phyloP scores from a whole-genome alignment of 176 grass and related monocot genomes.

The Aegilops tauschii region DNA sequence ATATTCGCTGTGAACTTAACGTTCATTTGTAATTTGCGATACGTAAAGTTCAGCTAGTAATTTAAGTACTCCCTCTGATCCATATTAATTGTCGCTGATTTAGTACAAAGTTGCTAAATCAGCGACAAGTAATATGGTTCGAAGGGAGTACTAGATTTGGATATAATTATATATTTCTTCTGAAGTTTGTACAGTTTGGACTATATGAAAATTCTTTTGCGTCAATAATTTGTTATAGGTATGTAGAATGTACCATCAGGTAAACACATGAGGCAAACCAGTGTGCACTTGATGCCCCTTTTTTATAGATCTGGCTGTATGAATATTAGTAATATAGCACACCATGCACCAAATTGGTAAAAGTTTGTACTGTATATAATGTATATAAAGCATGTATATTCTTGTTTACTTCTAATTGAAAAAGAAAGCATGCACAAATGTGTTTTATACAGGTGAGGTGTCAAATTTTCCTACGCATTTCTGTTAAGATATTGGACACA shows the following conservation, averaged over 20 bases:
- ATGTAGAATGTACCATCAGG: neutral
- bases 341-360: neutral
- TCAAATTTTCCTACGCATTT: neutral
- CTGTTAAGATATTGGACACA: neutral
- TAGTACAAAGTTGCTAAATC: too few species aligned
- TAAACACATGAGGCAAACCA: neutral
- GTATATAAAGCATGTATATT: neutral
- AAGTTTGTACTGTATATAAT: neutral
- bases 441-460: neutral
- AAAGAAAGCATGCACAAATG: neutral
- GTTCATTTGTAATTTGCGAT: conserved; percentile 6
- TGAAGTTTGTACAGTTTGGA: neutral
- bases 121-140: too few species aligned
- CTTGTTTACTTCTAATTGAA: conserved; percentile 12
- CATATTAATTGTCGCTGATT: too few species aligned
- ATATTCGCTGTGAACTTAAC: neutral
- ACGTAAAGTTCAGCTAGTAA: neutral
- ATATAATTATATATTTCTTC: neutral
- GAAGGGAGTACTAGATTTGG: neutral
- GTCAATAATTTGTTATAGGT: neutral
- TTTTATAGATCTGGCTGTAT: neutral
- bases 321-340: neutral
- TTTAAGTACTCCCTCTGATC: neutral
- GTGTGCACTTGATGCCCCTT: neutral
- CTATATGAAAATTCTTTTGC: neutral